Evolutionary conservation across 106 monocot genomes (phyloP), one percentile per base, ranked within the genome.

Genomic region (Platanthera guangdongensis): DNA sequence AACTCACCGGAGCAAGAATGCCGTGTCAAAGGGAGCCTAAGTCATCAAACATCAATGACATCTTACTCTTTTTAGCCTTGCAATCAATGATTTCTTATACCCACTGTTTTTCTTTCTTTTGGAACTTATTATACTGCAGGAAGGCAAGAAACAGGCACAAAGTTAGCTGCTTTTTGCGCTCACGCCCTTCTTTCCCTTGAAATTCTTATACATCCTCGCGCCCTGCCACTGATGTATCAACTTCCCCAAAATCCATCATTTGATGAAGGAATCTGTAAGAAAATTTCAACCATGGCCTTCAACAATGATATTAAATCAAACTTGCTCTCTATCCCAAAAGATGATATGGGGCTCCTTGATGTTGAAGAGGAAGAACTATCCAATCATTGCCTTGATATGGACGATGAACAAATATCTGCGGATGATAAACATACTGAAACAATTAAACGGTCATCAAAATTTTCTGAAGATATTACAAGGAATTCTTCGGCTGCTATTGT

Each of bases 201-300:
- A 82, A 87, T 90, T 74, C 90, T 99, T 46, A 92, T 88, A 73
- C 94, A 99, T 83, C 94, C 99, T 50, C 84, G 92, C 30, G 74
- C 85, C 25, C 85, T 92, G 59, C 87, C 94, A 32, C 75, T 90
- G 18, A 32, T 21, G 14, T 82, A 92, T 71, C 51, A 65, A n/a
- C 78, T 64, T 8, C 74, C 18, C 48, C 81, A 73, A 64, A 75
- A 8, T 77, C 77, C 71, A 14, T 72, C 54, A 49, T 30, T 50
- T 76, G 78, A 81, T 65, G 72, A 60, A 45, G 16, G 39, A 15
- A 54, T 78, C 15, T 39, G n/a, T 7, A 10, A 39, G 52, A n/a
- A 47, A 16, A 19, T 54, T 28, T 28, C 32, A 4, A 48, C 53
- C 11, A 49, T 7, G 8, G 53, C 13, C 21, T 75, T 80, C 21